A percentile compares a stretch with the other conserved stretches of the same genome.
Conservation (phyloP, 805 yeast species). For the Yamadazyma paraphyllophila region DNA sequence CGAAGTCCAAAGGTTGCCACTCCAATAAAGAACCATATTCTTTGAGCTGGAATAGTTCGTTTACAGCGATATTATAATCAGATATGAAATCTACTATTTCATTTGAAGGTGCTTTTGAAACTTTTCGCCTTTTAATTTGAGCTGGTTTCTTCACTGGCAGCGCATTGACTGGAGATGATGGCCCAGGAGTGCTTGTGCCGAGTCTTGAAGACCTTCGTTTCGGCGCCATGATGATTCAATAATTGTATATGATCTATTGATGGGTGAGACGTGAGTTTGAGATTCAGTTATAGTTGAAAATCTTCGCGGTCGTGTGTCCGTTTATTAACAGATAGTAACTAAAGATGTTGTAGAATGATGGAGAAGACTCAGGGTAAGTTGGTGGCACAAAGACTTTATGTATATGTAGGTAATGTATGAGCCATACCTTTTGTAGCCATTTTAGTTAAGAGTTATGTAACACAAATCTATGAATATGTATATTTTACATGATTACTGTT, state of each 20-base stretch:
- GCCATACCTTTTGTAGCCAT: too few relatives aligned
- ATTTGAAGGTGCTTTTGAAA: background rate
- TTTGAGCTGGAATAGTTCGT: constrained; percentile 62
- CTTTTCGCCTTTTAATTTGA: constrained; percentile 22
- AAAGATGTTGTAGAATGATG: too few relatives aligned
- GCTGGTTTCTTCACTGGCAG: background rate
- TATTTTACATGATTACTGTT: constrained; percentile 17
- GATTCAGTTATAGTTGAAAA: background rate
- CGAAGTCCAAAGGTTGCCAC: constrained; percentile 55
- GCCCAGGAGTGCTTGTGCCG: background rate
- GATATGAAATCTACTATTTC: constrained; percentile 43
- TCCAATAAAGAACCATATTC: constrained; percentile 60
- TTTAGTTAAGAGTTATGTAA: background rate
- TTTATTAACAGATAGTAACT: too few relatives aligned
- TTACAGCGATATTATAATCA: constrained; percentile 47
- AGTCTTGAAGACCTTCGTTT: constrained; percentile 13
- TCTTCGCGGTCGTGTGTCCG: background rate
- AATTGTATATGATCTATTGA: background rate
- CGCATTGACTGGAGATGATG: background rate
- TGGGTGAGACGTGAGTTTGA: background rate
- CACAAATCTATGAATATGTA: constrained; percentile 7
- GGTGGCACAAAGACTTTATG: too few relatives aligned
- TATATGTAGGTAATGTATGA: too few relatives aligned
- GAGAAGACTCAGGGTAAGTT: too few relatives aligned
- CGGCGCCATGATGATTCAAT: constrained; percentile 5